A percentile compares a stretch with the other conserved stretches of the same genome.
Evolutionary conservation across 2,329 filamentous ascomycete genomes (phyloP).

Genomic region (Fonsecaea nubica): DNA sequence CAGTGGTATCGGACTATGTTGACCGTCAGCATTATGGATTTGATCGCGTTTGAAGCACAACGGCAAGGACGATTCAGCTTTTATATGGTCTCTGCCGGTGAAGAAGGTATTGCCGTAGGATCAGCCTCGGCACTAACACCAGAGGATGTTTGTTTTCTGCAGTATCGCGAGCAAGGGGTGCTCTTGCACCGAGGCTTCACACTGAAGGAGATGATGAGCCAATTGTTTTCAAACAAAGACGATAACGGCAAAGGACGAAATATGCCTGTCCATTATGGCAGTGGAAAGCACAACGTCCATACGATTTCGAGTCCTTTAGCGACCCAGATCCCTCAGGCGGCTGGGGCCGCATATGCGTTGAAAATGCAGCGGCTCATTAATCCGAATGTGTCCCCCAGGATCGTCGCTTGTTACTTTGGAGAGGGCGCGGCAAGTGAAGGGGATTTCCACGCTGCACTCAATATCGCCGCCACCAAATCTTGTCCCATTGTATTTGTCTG

Average conservation of each 20-base stretch:
- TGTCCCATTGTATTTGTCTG: conserved; percentile 90
- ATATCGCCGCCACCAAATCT: conserved; percentile 87
- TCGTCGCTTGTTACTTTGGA: conserved; percentile 86
- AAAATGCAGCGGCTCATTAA: conserved; percentile 80
- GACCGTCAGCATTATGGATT: conserved; percentile 83
- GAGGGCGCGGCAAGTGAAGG: conserved; percentile 90
- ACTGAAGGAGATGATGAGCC: conserved; percentile 89
- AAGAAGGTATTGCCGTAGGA: conserved; percentile 92
- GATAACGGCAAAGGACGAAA: conserved; percentile 84
- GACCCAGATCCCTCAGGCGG: conserved; percentile 87
- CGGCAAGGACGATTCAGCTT: conserved; percentile 92
- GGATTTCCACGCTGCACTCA: conserved; percentile 88
- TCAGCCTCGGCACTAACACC: conserved; percentile 81
- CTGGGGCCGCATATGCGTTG: conserved; percentile 84
- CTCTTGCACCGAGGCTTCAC: conserved; percentile 89
- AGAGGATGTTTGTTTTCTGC: conserved; percentile 89
- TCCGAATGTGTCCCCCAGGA: conserved; percentile 69
- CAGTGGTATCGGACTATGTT: conserved; percentile 70
- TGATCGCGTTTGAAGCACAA: conserved; percentile 98
- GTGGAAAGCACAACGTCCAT: conserved; percentile 83
- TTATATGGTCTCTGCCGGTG: conserved; percentile 94
- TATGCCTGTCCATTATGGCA: conserved; percentile 93
- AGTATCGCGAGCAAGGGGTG: conserved; percentile 92
- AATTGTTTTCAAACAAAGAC: conserved; percentile 85
- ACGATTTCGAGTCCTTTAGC: conserved; percentile 85